Evolutionary conservation across 768 basidiomycete species (phyloP).

Genomic region (Suillus subaureus): DNA sequence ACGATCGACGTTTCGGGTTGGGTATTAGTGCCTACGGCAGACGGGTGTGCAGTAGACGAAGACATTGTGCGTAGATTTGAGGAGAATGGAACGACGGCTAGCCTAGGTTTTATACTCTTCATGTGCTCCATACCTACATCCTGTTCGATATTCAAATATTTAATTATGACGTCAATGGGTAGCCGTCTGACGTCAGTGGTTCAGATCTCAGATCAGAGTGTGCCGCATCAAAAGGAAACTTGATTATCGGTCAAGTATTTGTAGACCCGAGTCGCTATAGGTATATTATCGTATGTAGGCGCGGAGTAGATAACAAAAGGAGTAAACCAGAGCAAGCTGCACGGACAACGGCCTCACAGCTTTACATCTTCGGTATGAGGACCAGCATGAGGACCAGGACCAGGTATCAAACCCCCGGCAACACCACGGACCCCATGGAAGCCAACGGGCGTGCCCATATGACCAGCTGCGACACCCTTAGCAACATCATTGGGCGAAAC

Average conservation of each 20-base stretch:
- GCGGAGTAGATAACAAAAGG: not conserved
- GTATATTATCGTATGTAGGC: not conserved
- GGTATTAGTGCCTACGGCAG: constrained; percentile 20
- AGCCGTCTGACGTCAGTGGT: not conserved
- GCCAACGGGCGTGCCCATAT: not conserved
- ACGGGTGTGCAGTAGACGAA: constrained; percentile 18
- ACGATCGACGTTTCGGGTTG: not conserved
- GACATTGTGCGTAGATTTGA: constrained; percentile 14
- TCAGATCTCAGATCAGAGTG: not conserved
- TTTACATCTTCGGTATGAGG: no score
- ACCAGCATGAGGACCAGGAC: no score
- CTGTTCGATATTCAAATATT: no score
- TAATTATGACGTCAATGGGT: not conserved
- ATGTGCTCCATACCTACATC: no score
- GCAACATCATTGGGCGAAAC: not conserved
- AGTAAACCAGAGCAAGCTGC: not conserved
- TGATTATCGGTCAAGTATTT: no score
- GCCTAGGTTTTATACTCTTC: not conserved
- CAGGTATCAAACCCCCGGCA: not conserved
- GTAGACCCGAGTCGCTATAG: not conserved
- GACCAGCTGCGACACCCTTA: not conserved
- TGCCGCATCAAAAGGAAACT: no score
- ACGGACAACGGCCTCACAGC: not conserved
- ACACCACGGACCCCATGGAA: not conserved
- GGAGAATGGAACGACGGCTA: not conserved